These are phyloP conservation scores for Aspergillus panamensis DNA, from an alignment of 495 filamentous ascomycete genomes.

Conservation along the genomic window DNA sequence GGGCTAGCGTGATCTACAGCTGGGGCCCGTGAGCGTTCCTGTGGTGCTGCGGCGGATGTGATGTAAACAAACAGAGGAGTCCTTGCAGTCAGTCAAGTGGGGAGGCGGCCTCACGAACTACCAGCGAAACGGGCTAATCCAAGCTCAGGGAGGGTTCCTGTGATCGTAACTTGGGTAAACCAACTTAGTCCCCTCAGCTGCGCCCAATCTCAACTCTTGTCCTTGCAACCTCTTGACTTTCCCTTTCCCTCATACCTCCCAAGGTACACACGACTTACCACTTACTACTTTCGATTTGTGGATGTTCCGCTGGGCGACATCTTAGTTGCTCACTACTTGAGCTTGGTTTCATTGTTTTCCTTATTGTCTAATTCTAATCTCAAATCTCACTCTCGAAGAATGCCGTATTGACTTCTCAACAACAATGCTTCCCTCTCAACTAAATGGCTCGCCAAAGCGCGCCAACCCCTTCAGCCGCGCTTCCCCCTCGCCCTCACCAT, in stretches of 20 bases:
- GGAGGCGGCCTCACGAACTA: slow-evolving; percentile 4
- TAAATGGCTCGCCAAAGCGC: slow-evolving; percentile 55
- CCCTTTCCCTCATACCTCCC: not conserved
- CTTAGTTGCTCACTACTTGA: slow-evolving; percentile 13
- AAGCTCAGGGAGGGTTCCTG: no score
- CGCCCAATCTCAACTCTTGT: not conserved
- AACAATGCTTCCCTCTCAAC: slow-evolving; percentile 45
- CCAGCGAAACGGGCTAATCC: not conserved
- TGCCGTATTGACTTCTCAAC: slow-evolving; percentile 31
- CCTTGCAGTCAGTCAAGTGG: slow-evolving; percentile 8
- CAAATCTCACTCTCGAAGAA: slow-evolving; percentile 28
- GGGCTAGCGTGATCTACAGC: slow-evolving; percentile 34
- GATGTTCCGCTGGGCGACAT: slow-evolving; percentile 7
- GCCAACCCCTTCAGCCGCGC: slow-evolving; percentile 71
- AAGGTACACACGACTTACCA: not conserved
- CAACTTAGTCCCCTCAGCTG: not conserved
- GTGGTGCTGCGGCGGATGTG: not conserved
- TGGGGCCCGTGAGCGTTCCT: slow-evolving; percentile 7
- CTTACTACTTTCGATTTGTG: not conserved
- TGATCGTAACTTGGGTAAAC: not conserved
- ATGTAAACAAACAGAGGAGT: slow-evolving; percentile 36
- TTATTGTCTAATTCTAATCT: slow-evolving; percentile 8
- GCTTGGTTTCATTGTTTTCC: slow-evolving; percentile 6
- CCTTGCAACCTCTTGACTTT: not conserved
- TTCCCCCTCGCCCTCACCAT: slow-evolving; percentile 60